Conservation (phyloP, 306 rosid genomes). For the Sphenostylis stenocarpa region DNA sequence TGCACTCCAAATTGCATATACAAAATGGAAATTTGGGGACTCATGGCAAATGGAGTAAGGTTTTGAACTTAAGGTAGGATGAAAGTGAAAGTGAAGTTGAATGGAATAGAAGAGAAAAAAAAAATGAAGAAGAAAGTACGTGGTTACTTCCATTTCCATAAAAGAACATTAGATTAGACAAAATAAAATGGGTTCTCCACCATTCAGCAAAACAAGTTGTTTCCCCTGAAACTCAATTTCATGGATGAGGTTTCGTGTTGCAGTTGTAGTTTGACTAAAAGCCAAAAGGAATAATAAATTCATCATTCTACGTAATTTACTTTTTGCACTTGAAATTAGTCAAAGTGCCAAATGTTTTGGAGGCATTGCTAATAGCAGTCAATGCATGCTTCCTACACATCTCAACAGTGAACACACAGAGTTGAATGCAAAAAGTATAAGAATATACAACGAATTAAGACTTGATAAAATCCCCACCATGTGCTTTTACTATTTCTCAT, state of each 20-base stretch:
- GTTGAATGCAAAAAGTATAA: not conserved
- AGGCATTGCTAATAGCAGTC: not conserved
- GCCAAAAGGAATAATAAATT: not conserved
- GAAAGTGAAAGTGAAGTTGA: not conserved
- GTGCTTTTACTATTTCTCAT: too few relatives aligned
- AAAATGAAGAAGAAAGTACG: not conserved
- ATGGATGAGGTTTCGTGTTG: not conserved
- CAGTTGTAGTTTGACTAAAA: not conserved
- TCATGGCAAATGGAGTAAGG: not conserved
- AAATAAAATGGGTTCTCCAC: not conserved
- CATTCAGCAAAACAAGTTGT: not conserved
- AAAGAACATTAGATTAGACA: not conserved
- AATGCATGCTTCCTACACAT: not conserved
- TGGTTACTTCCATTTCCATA: not conserved
- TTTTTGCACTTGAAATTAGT: not conserved
- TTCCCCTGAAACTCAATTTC: constrained; percentile 1
- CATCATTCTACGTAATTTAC: not conserved
- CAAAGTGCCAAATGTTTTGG: not conserved
- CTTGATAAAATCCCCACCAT: too few relatives aligned
- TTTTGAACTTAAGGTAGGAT: not conserved
- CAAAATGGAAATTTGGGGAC: not conserved
- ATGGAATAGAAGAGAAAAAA: not conserved
- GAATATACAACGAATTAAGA: not conserved
- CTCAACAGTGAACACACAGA: too few relatives aligned
- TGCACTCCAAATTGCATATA: not conserved